Evolutionary conservation across 345 rosid genomes (phyloP), one percentile per base, ranked within the genome.

Genomic region (Gynandropsis gynandra): DNA sequence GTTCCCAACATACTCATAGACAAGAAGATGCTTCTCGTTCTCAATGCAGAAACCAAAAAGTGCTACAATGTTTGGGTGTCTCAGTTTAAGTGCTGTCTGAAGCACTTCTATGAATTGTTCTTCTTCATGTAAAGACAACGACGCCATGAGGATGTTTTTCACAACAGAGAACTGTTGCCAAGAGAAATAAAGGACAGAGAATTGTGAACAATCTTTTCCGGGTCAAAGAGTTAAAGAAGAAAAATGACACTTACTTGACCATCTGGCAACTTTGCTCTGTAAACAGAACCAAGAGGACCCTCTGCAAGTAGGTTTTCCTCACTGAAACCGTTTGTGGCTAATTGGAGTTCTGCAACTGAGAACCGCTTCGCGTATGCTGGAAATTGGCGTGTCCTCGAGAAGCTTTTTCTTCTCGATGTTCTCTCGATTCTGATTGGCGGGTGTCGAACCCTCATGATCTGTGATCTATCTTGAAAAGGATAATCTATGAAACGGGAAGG

Each of bases 231-330:
- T n/a, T n/a, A 41, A 58, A 47, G 39, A 19, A 37, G 36, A 40
- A 38, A 39, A 16, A 38, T 41, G 50, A 62, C 46, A 21, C 16
- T 56, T 79, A 87, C 98, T 58, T 76, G 80, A 61, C 89, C 89
- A 64, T 80, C 78, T 3, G 81, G 75, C 46, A 87, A 75, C 62
- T 76, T 71, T 12, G 93, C 95, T 79, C 62, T 85, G 80, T 87
- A 84, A 52, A 84, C 83, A 66, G 92, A 72, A 61, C 96, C 96
- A 49, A 90, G 83, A 54, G 96, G 84, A 62, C 95, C 96, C 54
- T 77, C 76, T 54, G 85, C 87, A 29, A 87, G 76, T 48, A 84
- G 71, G 52, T 87, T 84, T 58, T 77, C 79, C 71, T 79, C 76
- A 56, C 82, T 75, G 69, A 90, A 90, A 74, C 47, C 67, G 59